These are phyloP conservation scores for Phytophthora chlamydospora DNA, from an alignment of 352 stramenopile species.

Conservation along the genomic window DNA sequence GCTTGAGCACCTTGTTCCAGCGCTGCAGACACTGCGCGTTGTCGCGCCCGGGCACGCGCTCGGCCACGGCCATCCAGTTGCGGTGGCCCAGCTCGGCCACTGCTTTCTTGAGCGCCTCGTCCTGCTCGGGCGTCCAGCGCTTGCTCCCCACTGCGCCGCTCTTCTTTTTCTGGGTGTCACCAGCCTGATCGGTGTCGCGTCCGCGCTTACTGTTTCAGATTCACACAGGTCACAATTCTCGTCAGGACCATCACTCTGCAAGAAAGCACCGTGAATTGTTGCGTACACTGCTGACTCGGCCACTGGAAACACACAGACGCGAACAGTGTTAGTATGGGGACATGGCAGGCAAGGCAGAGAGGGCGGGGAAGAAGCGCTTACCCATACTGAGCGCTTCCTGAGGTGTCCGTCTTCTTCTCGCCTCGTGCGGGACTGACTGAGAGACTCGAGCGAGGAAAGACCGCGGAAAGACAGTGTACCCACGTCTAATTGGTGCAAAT, in stretches of 20 bases:
- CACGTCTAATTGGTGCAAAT: slow-evolving; percentile 32
- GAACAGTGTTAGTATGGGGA: background rate
- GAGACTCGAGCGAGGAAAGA: slow-evolving; percentile 22
- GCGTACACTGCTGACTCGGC: slow-evolving; percentile 33
- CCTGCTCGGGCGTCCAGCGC: slow-evolving; percentile 87
- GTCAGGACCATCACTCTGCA: slow-evolving; percentile 7
- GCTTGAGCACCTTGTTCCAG: slow-evolving; percentile 92
- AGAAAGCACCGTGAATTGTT: slow-evolving; percentile 16
- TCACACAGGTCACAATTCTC: no score
- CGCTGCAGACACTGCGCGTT: slow-evolving; percentile 87
- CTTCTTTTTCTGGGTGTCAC: slow-evolving; percentile 66
- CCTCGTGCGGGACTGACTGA: slow-evolving; percentile 14
- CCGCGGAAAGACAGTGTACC: slow-evolving; percentile 36
- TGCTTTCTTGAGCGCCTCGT: slow-evolving; percentile 79
- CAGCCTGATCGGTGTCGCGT: slow-evolving; percentile 30
- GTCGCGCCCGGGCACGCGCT: slow-evolving; percentile 64
- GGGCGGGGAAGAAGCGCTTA: slow-evolving; percentile 2
- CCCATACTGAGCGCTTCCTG: slow-evolving; percentile 22
- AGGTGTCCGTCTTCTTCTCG: slow-evolving; percentile 8
- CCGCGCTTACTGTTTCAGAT: slow-evolving; percentile 37
- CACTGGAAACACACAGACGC: slow-evolving; percentile 13
- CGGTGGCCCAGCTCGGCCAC: slow-evolving; percentile 79
- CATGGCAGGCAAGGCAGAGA: background rate
- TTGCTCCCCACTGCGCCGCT: slow-evolving; percentile 44
- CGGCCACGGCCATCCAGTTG: slow-evolving; percentile 90